Conservation (phyloP, 2,329 filamentous ascomycete species). For the Aspergillus caelatus region DNA sequence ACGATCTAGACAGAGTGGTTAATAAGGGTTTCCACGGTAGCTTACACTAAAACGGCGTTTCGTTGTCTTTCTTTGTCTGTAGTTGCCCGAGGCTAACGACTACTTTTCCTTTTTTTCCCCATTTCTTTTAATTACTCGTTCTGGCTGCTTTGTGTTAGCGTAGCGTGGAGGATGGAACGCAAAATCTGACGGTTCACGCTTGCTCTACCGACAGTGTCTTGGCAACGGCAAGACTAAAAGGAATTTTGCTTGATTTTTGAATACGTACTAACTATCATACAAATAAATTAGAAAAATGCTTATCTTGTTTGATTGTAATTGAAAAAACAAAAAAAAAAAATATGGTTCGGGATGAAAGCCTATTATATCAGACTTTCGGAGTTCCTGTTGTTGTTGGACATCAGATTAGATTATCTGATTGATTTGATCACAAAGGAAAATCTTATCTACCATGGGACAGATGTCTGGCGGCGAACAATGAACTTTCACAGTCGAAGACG, state of each 20-base stretch:
- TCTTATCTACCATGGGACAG: not conserved
- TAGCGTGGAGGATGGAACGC: not conserved
- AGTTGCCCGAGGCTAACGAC: not conserved
- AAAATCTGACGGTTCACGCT: not conserved
- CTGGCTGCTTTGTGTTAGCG: not conserved
- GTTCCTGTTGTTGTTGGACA: not conserved
- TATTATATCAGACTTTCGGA: not conserved
- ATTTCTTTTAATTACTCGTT: not conserved
- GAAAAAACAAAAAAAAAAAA: no score
- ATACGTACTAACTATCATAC: not conserved
- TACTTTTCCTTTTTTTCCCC: not conserved
- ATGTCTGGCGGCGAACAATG: not conserved
- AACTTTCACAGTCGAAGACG: not conserved
- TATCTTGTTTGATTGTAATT: not conserved
- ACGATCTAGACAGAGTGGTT: not conserved
- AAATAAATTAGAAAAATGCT: not conserved
- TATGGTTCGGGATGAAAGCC: not conserved
- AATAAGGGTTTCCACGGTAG: not conserved
- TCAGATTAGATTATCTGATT: constrained; percentile 8
- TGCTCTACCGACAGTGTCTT: not conserved
- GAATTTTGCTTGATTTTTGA: no score
- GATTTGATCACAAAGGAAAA: not conserved
- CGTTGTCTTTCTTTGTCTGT: not conserved
- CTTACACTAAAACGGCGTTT: not conserved
- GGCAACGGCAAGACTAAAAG: not conserved